phyloP scores from a whole-genome alignment of 2,329 filamentous ascomycete species.

The Arthrobotrys megalospora region DNA sequence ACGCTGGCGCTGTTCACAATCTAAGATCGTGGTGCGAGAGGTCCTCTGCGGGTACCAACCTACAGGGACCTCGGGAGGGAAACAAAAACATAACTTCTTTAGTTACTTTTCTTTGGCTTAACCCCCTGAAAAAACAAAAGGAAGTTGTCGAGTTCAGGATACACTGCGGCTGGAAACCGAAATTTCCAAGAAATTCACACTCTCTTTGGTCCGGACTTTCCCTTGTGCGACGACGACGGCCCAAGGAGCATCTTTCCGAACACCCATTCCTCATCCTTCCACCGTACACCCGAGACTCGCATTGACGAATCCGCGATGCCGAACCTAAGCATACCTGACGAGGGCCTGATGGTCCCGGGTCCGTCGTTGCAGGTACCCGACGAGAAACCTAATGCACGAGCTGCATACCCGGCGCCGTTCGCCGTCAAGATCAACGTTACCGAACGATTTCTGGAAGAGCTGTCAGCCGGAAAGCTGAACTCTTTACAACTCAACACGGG shows the following conservation, averaged over 20 bases:
- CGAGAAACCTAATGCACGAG: slow-evolving; percentile 56
- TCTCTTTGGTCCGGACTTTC: slow-evolving; percentile 29
- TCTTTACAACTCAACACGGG: slow-evolving; percentile 58
- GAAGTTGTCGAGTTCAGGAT: not conserved
- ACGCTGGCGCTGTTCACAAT: slow-evolving; percentile 59
- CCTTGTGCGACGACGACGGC: slow-evolving; percentile 51
- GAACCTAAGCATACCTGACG: slow-evolving; percentile 56
- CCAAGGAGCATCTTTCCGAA: slow-evolving; percentile 28
- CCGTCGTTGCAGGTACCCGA: slow-evolving; percentile 60
- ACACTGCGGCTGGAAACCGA: slow-evolving; percentile 39
- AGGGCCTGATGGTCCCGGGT: slow-evolving; percentile 54
- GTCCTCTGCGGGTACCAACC: slow-evolving; percentile 61
- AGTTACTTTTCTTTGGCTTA: slow-evolving; percentile 1
- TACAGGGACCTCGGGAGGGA: slow-evolving; percentile 61
- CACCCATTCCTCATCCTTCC: slow-evolving; percentile 12
- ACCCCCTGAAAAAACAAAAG: not conserved
- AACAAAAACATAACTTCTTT: slow-evolving; percentile 16
- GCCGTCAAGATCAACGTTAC: slow-evolving; percentile 60
- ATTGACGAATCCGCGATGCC: slow-evolving; percentile 58
- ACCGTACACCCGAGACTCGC: slow-evolving; percentile 52
- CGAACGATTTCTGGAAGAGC: slow-evolving; percentile 58
- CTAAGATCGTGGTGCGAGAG: slow-evolving; percentile 61
- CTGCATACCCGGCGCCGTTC: slow-evolving; percentile 59
- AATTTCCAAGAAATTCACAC: slow-evolving; percentile 36
- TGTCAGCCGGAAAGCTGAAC: slow-evolving; percentile 54